Evolutionary conservation across 1,139 yeast species (phyloP), one percentile per base, ranked within the genome.

Genomic region (Zygotorulaspora mrakii): DNA sequence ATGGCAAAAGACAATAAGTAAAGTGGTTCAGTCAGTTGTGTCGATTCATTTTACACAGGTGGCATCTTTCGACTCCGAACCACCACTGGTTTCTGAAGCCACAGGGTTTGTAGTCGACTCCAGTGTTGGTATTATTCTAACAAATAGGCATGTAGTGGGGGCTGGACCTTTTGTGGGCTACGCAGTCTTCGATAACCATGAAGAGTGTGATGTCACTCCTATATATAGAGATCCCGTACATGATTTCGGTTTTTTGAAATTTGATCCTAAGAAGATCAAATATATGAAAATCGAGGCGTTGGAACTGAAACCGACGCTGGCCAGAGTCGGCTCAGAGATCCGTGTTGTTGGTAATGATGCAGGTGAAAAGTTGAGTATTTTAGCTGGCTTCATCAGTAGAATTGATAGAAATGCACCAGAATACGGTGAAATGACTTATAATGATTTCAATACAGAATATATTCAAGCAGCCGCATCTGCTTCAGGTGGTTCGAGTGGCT

Each of bases 391-490:
- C 61, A 88, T 89, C 39, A 82, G 94, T 33, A 76, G 96, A 63
- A 66, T 88, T 45, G 96, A 89, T 64, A 78, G 96, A 69, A 87
- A 88, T 60, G 94, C 96, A 3, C 97, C 97, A 2, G 95, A 85
- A 49, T 89, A 89, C 61, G 96, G 96, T 31, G 79, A 79, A 13
- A 69, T 84, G 54, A 80, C 94, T n/a, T 89, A 88, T 61, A 87
- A 85, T 58, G 97, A 89, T 67, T 89, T 88, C 72, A 89, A 89
- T 61, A 89, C 96, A 0, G 96, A 87, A 62, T 89, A 89, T 65
- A 87, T 88, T 45, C 96, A 89, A 64, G 97, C 96, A 1, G 96
- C 96, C 11, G 96, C 96, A 1, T 77, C 89, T 50, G 95, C 96
- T 0, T 82, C 95, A 8, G 96, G 96, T 27, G 96, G 96, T 1